Conservation (phyloP, 1,284 basidiomycete species). For the Tilletia setariae region DNA sequence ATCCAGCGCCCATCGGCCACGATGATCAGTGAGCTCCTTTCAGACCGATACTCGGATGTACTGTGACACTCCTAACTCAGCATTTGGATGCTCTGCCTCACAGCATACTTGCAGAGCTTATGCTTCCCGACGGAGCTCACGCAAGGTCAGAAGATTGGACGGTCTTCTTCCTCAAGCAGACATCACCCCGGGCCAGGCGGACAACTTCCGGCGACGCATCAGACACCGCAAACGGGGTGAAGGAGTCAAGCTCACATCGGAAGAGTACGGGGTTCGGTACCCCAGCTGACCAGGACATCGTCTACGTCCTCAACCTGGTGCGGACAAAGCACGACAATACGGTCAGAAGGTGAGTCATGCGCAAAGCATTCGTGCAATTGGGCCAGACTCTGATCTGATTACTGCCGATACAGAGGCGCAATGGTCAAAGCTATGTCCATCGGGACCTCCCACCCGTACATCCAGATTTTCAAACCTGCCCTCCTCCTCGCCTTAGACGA, state of each 20-base stretch:
- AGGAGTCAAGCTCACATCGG: not conserved
- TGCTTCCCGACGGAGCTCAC: conserved; percentile 97
- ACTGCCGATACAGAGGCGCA: conserved; percentile 68
- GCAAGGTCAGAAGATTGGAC: conserved; percentile 94
- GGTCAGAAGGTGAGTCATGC: conserved; percentile 67
- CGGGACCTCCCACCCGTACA: conserved; percentile 88
- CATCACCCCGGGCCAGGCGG: conserved; percentile 72
- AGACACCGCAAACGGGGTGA: not conserved
- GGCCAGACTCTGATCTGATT: not conserved
- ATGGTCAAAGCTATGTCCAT: conserved; percentile 94
- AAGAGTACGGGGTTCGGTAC: not conserved
- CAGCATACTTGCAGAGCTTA: conserved; percentile 89
- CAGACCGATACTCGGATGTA: not conserved
- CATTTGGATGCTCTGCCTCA: conserved; percentile 4
- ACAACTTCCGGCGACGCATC: not conserved
- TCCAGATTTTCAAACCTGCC: conserved; percentile 97
- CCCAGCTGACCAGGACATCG: conserved; percentile 27
- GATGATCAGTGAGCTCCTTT: conserved; percentile 35
- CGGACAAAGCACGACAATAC: conserved; percentile 88
- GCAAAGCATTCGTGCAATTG: not conserved
- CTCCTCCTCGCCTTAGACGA: conserved; percentile 90
- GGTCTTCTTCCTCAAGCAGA: conserved; percentile 90
- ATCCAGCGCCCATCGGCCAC: conserved; percentile 39
- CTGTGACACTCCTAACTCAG: not conserved
- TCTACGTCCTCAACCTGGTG: conserved; percentile 90